phyloP scores from a whole-genome alignment of 73 alveolate species.

The Symbiodinium pilosum region DNA sequence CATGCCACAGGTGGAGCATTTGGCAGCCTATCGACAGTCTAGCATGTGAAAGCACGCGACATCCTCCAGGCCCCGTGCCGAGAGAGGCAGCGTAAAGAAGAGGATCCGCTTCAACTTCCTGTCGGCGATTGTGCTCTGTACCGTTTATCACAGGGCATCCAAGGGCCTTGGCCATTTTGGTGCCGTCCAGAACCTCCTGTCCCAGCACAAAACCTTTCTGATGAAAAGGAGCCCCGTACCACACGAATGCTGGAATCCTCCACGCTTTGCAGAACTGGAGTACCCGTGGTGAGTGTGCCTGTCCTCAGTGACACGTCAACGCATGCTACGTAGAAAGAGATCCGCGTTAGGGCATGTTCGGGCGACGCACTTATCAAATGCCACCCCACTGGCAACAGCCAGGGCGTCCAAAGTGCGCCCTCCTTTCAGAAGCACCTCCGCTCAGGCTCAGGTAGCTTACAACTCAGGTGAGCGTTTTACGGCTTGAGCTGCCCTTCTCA shows the following conservation, averaged over 20 bases:
- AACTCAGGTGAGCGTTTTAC: no score
- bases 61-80: not conserved
- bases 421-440: constrained; percentile 97
- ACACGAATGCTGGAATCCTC: constrained; percentile 13
- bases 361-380: constrained; percentile 96
- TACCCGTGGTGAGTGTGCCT: constrained; percentile 98
- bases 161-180: no score
- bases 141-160: no score
- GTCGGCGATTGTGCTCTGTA: no score
- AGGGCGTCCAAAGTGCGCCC: constrained; percentile 97
- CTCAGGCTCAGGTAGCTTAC: not conserved
- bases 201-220: not conserved
- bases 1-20: no score
- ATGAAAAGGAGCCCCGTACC: not conserved
- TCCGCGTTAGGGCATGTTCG: not conserved
- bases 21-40: no score
- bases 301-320: constrained; percentile 78
- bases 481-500: no score
- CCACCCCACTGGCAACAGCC: constrained; percentile 96
- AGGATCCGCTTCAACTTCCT: constrained; percentile 8
- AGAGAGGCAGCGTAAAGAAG: constrained; percentile 35
- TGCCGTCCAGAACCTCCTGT: not conserved
- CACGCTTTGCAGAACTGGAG: constrained; percentile 70
- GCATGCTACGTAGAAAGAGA: not conserved
- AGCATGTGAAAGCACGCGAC: no score